A percentile compares a stretch with the other conserved stretches of the same genome.
Conservation (phyloP, 306 rosid species). For the Styphnolobium japonicum region DNA sequence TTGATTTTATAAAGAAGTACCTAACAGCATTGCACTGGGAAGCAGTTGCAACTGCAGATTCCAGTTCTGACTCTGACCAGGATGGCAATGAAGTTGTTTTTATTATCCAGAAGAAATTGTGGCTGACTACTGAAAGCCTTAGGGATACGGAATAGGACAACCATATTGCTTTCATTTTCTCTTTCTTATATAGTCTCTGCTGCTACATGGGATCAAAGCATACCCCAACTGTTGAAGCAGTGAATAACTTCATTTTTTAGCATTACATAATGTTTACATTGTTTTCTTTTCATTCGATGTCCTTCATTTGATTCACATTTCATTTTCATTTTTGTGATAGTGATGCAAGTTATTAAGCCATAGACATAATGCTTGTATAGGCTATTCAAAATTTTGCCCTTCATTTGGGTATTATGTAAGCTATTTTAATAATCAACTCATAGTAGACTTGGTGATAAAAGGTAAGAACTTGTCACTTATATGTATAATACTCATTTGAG, state of each 20-base stretch:
- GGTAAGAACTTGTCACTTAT: not conserved
- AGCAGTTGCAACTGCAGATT: slow-evolving; percentile 52
- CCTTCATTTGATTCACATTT: not conserved
- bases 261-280: slow-evolving; percentile 33
- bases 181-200: slow-evolving; percentile 21
- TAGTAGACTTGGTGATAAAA: slow-evolving; percentile 30
- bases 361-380: slow-evolving; percentile 44
- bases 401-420: slow-evolving; percentile 37
- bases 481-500: no score
- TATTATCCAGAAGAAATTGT: slow-evolving; percentile 75
- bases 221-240: slow-evolving; percentile 32
- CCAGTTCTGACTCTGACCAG: slow-evolving; percentile 58
- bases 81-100: slow-evolving; percentile 60
- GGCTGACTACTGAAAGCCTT: slow-evolving; percentile 70
- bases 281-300: slow-evolving; percentile 1
- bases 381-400: slow-evolving; percentile 29
- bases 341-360: slow-evolving; percentile 43
- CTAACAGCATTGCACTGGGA: slow-evolving; percentile 85
- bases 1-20: slow-evolving; percentile 72
- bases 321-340: slow-evolving; percentile 30
- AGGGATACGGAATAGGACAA: slow-evolving; percentile 60
- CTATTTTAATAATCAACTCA: slow-evolving; percentile 35
- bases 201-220: slow-evolving; percentile 45
- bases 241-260: slow-evolving; percentile 49
- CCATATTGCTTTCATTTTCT: slow-evolving; percentile 17